These are phyloP conservation scores for Abrus pulchellus DNA, from an alignment of 306 rosid genomes.

Conservation along the genomic window DNA sequence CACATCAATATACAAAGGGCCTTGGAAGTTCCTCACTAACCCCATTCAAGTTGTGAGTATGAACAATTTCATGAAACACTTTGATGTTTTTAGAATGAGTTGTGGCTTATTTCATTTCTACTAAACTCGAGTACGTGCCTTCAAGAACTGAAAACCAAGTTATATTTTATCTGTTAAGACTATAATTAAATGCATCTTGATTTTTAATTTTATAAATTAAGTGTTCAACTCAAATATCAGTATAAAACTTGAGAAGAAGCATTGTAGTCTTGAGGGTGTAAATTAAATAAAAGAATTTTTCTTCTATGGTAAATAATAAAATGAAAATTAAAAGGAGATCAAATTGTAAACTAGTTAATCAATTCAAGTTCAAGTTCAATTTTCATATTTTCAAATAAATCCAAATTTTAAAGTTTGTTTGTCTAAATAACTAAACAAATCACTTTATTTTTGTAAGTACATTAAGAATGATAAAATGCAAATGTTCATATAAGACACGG, in stretches of 20 bases:
- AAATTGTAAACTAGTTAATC: too few relatives aligned
- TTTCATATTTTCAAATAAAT: too few relatives aligned
- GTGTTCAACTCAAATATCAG: background rate
- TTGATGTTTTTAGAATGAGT: background rate
- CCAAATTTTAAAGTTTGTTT: too few relatives aligned
- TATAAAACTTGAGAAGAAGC: background rate
- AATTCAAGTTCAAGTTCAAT: too few relatives aligned
- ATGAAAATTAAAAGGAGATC: too few relatives aligned
- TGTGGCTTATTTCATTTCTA: background rate
- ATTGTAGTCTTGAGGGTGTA: background rate
- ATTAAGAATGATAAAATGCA: too few relatives aligned
- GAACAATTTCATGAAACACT: background rate
- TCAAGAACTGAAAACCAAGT: background rate
- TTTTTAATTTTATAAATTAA: background rate
- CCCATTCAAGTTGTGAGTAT: background rate
- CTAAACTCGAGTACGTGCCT: background rate
- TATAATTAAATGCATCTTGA: background rate
- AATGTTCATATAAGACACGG: too few relatives aligned
- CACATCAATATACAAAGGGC: slow-evolving; percentile 5
- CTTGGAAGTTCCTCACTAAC: background rate
- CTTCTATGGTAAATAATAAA: too few relatives aligned
- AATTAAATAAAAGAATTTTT: background rate
- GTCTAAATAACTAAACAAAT: too few relatives aligned
- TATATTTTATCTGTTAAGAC: background rate
- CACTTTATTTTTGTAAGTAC: too few relatives aligned